Conservation (phyloP, 2,329 filamentous ascomycete species). For the Thelonectria rubi region DNA sequence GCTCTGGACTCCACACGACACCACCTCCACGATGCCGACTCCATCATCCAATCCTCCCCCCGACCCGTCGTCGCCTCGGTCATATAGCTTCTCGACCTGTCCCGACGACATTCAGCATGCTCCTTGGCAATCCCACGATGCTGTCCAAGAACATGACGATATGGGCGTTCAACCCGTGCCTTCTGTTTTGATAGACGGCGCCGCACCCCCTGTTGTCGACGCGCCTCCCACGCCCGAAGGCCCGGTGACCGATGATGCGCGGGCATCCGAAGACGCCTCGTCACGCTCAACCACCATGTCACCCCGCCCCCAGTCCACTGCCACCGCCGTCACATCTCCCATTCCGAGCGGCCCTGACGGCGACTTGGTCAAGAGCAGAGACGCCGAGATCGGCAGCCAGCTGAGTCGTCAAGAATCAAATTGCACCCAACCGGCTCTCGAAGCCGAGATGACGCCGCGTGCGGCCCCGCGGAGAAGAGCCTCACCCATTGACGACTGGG, state of each 20-base stretch:
- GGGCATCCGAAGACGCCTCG: slow-evolving; percentile 42
- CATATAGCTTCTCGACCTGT: slow-evolving; percentile 53
- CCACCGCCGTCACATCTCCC: slow-evolving; percentile 48
- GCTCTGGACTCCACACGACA: slow-evolving; percentile 14
- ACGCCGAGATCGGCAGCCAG: slow-evolving; percentile 38
- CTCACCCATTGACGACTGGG: slow-evolving; percentile 33
- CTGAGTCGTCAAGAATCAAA: slow-evolving; percentile 37
- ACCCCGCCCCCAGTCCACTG: slow-evolving; percentile 50
- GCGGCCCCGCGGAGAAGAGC: slow-evolving; percentile 27
- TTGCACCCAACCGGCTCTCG: slow-evolving; percentile 30
- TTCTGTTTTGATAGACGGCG: slow-evolving; percentile 31
- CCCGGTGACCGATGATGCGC: slow-evolving; percentile 37
- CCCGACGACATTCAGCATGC: slow-evolving; percentile 52
- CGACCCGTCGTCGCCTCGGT: slow-evolving; percentile 49
- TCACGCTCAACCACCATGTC: slow-evolving; percentile 56
- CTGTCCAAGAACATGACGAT: slow-evolving; percentile 32
- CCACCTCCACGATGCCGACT: slow-evolving; percentile 53
- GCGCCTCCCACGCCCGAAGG: slow-evolving; percentile 34
- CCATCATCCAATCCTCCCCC: slow-evolving; percentile 55
- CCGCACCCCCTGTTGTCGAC: slow-evolving; percentile 36
- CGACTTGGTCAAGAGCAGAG: slow-evolving; percentile 48
- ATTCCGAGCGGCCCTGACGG: slow-evolving; percentile 43
- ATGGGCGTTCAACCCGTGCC: slow-evolving; percentile 35
- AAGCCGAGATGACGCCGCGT: slow-evolving; percentile 31
- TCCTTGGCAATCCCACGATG: slow-evolving; percentile 39